Percentiles rank a stretch among this genome's conserved stretches.
Evolutionary conservation across 2,329 filamentous ascomycete species (phyloP).

Genomic region (Colletotrichum sidae): DNA sequence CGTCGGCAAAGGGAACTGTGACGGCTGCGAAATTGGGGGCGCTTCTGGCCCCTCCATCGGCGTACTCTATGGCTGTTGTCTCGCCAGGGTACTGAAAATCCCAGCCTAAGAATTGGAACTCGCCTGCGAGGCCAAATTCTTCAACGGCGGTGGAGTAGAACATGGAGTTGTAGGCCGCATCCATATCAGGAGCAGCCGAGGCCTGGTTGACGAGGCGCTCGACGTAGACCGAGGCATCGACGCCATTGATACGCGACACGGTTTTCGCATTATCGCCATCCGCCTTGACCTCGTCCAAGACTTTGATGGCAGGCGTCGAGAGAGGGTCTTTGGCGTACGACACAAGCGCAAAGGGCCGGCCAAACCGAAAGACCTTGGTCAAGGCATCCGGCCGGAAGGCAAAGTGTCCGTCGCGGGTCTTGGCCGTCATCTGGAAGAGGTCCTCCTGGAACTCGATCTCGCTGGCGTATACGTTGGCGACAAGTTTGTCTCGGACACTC

Average conservation of each 20-base stretch:
- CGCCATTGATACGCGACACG: slow-evolving; percentile 42
- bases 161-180: slow-evolving; percentile 52
- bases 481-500: slow-evolving; percentile 46
- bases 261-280: slow-evolving; percentile 38
- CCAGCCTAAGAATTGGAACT: slow-evolving; percentile 46
- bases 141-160: slow-evolving; percentile 45
- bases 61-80: slow-evolving; percentile 49
- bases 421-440: slow-evolving; percentile 51
- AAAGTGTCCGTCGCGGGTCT: slow-evolving; percentile 55
- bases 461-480: slow-evolving; percentile 48
- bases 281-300: slow-evolving; percentile 52
- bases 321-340: slow-evolving; percentile 49
- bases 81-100: slow-evolving; percentile 43
- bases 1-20: slow-evolving; percentile 42
- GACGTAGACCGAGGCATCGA: slow-evolving; percentile 40
- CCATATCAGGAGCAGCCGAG: slow-evolving; percentile 40
- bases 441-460: slow-evolving; percentile 56
- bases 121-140: slow-evolving; percentile 40
- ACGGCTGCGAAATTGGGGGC: slow-evolving; percentile 47
- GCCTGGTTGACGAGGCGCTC: slow-evolving; percentile 35
- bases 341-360: slow-evolving; percentile 52
- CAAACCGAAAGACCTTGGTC: slow-evolving; percentile 50
- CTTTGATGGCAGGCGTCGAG: slow-evolving; percentile 57
- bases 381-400: slow-evolving; percentile 54
- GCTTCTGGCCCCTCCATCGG: slow-evolving; percentile 47